Evolutionary conservation across 768 basidiomycete species (phyloP).

Genomic region (Crucibulum laeve): DNA sequence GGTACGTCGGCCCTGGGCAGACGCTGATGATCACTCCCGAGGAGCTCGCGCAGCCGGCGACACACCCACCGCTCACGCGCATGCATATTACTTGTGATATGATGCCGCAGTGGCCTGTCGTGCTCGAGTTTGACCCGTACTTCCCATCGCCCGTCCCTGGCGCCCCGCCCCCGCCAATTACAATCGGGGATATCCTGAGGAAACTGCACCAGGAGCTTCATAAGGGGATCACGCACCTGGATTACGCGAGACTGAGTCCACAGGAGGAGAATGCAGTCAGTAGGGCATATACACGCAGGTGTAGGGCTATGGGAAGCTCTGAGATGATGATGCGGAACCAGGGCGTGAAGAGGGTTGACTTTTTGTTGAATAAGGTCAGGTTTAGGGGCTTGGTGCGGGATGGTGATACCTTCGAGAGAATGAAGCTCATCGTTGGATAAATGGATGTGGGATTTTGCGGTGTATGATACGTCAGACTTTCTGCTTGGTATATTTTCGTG

Average conservation of each 20-base stretch:
- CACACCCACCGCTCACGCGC: conserved; percentile 46
- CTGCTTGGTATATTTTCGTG: no score
- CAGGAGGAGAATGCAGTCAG: conserved; percentile 25
- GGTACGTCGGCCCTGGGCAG: conserved; percentile 33
- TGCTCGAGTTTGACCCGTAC: conserved; percentile 35
- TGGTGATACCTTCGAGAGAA: conserved; percentile 30
- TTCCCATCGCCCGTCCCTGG: conserved; percentile 12
- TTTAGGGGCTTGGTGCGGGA: conserved; percentile 45
- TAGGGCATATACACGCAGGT: conserved; percentile 34
- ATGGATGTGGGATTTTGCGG: neutral
- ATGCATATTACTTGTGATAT: conserved; percentile 56
- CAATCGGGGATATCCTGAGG: conserved; percentile 53
- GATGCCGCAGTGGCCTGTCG: conserved; percentile 60
- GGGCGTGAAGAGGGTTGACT: conserved; percentile 61
- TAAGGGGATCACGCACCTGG: conserved; percentile 32
- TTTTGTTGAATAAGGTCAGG: conserved; percentile 38
- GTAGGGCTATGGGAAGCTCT: conserved; percentile 21
- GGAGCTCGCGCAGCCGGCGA: conserved; percentile 49
- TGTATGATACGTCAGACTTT: no score
- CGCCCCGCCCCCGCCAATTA: conserved; percentile 37
- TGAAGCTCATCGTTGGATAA: conserved; percentile 24
- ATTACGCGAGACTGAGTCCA: conserved; percentile 29
- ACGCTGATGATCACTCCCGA: conserved; percentile 32
- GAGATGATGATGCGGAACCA: conserved; percentile 35
- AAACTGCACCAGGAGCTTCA: conserved; percentile 47